These are phyloP conservation scores for Crucihimalaya himalaica DNA, from an alignment of 345 rosid genomes.

Conservation along the genomic window DNA sequence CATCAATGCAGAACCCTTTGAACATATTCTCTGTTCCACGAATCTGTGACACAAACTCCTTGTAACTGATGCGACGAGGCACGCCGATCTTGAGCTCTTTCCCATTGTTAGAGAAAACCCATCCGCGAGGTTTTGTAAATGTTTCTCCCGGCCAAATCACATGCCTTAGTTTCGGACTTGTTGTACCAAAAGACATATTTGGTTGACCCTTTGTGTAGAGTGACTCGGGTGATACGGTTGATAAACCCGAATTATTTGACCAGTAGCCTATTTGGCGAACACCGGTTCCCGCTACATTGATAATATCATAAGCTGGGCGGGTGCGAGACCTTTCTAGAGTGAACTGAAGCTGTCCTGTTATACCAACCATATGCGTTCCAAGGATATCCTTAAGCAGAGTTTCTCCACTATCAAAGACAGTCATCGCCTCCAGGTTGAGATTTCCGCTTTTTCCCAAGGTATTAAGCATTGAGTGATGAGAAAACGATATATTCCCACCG, in stretches of 20 bases:
- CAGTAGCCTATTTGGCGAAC: slow-evolving; percentile 79
- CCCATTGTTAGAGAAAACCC: slow-evolving; percentile 94
- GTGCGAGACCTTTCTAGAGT: slow-evolving; percentile 53
- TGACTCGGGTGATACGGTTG: slow-evolving; percentile 63
- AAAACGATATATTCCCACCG: slow-evolving; percentile 77
- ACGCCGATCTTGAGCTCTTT: slow-evolving; percentile 79
- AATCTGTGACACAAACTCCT: slow-evolving; percentile 71
- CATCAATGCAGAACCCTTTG: slow-evolving; percentile 93
- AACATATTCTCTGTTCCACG: slow-evolving; percentile 60
- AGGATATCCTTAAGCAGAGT: slow-evolving; percentile 62
- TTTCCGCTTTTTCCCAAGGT: slow-evolving; percentile 45
- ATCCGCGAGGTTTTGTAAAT: slow-evolving; percentile 75
- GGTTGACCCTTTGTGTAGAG: slow-evolving; percentile 55
- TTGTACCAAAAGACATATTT: slow-evolving; percentile 52
- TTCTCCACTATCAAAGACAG: slow-evolving; percentile 61
- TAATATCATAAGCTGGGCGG: slow-evolving; percentile 76
- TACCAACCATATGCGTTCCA: slow-evolving; percentile 62
- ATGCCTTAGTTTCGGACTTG: slow-evolving; percentile 53
- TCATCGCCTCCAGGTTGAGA: slow-evolving; percentile 76
- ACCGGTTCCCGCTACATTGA: slow-evolving; percentile 88
- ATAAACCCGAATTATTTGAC: slow-evolving; percentile 89
- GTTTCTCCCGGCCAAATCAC: slow-evolving; percentile 98
- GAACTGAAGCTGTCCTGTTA: slow-evolving; percentile 77
- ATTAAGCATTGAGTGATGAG: slow-evolving; percentile 65
- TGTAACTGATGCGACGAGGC: slow-evolving; percentile 71